phyloP scores from a whole-genome alignment of 257 asterid genomes.

The Solanum appendiculatum region DNA sequence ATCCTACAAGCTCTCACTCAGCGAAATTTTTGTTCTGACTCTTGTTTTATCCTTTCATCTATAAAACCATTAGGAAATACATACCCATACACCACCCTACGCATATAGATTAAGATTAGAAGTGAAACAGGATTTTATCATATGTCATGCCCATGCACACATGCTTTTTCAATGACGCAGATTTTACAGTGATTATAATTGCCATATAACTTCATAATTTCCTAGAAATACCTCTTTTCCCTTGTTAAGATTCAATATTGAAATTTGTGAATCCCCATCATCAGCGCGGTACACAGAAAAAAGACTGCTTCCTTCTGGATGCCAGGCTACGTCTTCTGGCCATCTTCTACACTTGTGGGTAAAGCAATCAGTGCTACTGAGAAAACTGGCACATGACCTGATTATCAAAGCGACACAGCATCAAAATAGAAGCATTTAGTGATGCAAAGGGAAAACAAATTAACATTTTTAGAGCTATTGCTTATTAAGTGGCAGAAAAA shows the following conservation, averaged over 20 bases:
- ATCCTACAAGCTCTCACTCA: not conserved
- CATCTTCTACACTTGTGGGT: constrained; percentile 76
- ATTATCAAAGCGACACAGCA: not conserved
- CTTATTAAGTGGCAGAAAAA: not conserved
- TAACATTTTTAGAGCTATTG: not conserved
- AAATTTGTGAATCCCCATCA: constrained; percentile 74
- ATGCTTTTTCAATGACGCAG: not conserved
- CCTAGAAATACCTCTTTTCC: constrained; percentile 43
- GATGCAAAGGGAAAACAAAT: not conserved
- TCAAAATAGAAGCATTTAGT: not conserved
- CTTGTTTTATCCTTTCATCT: not conserved
- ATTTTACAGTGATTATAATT: not conserved
- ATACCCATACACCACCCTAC: not conserved
- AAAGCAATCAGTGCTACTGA: constrained; percentile 58
- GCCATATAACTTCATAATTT: not conserved
- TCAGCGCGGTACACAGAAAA: constrained; percentile 80
- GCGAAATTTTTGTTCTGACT: not conserved
- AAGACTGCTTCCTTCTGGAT: constrained; percentile 67
- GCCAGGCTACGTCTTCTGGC: constrained; percentile 99
- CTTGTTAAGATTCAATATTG: constrained; percentile 54
- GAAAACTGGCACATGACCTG: constrained; percentile 64
- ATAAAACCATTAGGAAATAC: not conserved
- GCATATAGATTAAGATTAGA: not conserved
- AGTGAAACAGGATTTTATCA: not conserved
- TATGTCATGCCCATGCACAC: not conserved